Evolutionary conservation across 495 filamentous ascomycete genomes (phyloP).

Genomic region (Aspergillus nidulans): DNA sequence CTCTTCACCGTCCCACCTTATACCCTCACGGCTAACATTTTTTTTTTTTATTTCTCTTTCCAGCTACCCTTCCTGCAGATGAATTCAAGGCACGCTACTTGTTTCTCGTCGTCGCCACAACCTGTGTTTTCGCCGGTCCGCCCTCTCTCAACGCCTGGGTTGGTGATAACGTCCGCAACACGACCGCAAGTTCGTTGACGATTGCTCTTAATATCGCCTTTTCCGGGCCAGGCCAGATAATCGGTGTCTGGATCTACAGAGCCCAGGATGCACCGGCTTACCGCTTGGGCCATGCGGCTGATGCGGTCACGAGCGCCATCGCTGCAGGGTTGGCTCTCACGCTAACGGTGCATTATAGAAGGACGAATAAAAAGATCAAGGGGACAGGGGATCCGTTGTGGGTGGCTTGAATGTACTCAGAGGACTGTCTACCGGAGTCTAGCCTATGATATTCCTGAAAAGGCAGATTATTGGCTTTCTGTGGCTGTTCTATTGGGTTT

Average conservation of each 20-base stretch:
- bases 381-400: neutral
- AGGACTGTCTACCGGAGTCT: too few species aligned
- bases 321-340: constrained; percentile 18
- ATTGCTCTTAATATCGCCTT: constrained; percentile 64
- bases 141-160: constrained; percentile 68
- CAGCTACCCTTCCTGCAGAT: constrained; percentile 44
- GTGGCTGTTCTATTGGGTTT: too few species aligned
- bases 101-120: constrained; percentile 62
- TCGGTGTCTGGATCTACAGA: constrained; percentile 70
- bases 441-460: too few species aligned
- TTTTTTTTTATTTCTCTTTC: too few species aligned
- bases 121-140: constrained; percentile 52
- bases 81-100: constrained; percentile 50
- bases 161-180: constrained; percentile 59
- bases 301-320: constrained; percentile 33
- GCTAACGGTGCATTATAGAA: constrained; percentile 27
- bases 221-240: constrained; percentile 65
- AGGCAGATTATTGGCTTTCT: too few species aligned
- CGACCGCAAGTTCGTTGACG: constrained; percentile 57
- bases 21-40: too few species aligned
- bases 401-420: neutral
- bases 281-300: constrained; percentile 59
- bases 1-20: constrained; percentile 75
- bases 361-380: constrained; percentile 23
- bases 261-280: constrained; percentile 52